phyloP scores from a whole-genome alignment of 306 rosid genomes.

The Hylodesmum podocarpum region DNA sequence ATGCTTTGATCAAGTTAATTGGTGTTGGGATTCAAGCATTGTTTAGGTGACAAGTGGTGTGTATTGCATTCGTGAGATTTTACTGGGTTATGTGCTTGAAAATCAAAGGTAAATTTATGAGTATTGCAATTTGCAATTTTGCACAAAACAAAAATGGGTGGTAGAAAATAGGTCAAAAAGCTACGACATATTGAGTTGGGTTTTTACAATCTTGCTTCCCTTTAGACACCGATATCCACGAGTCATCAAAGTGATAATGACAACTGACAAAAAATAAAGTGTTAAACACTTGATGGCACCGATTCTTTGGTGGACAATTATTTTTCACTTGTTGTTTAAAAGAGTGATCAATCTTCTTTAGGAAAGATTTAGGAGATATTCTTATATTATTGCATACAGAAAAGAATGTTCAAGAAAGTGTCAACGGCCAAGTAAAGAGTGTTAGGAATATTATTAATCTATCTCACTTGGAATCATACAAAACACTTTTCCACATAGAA shows the following conservation, averaged over 20 bases:
- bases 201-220: neutral
- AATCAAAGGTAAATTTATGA: neutral
- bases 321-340: neutral
- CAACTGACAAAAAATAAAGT: neutral
- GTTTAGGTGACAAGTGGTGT: neutral
- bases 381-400: neutral
- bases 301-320: neutral
- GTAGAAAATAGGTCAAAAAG: neutral
- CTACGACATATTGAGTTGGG: neutral
- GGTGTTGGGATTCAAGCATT: neutral
- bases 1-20: neutral
- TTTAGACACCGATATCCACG: neutral
- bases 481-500: neutral
- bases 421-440: neutral
- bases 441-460: neutral
- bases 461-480: neutral
- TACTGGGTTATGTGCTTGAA: neutral
- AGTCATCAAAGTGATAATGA: constrained; percentile 1
- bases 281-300: neutral
- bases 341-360: neutral
- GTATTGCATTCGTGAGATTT: neutral
- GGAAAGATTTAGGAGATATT: neutral
- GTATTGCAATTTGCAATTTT: neutral
- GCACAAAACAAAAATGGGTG: neutral
- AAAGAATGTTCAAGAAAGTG: neutral